Percentiles rank a stretch among this genome's conserved stretches.
phyloP scores from a whole-genome alignment of 768 basidiomycete species.

The Boletus tylopilopsis region DNA sequence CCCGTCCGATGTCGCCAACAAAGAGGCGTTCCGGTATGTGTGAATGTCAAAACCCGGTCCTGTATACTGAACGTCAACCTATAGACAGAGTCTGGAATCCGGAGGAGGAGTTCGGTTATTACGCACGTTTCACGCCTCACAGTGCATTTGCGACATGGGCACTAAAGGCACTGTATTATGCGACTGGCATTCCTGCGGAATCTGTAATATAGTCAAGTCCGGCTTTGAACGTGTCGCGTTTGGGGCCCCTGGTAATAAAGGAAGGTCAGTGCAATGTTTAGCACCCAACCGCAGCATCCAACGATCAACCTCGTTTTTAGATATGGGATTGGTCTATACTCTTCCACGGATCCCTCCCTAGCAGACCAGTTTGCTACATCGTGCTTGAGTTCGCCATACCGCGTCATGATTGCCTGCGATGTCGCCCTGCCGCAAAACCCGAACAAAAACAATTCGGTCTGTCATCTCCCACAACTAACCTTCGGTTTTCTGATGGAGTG shows the following conservation, averaged over 20 bases:
- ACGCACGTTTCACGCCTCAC: slow-evolving; percentile 59
- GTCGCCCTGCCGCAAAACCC: slow-evolving; percentile 37
- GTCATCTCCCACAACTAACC: slow-evolving; percentile 16
- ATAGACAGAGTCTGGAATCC: slow-evolving; percentile 33
- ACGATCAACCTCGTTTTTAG: slow-evolving; percentile 29
- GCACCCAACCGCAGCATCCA: background rate
- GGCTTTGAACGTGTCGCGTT: slow-evolving; percentile 57
- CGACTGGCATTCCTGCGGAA: slow-evolving; percentile 60
- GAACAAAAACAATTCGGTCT: slow-evolving; percentile 25
- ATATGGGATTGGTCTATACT: slow-evolving; percentile 61
- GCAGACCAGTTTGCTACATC: slow-evolving; percentile 64
- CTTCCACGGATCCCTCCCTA: slow-evolving; percentile 53
- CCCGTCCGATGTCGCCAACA: slow-evolving; percentile 31
- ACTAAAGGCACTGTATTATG: slow-evolving; percentile 49
- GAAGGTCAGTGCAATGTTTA: slow-evolving; percentile 41
- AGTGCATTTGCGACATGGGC: slow-evolving; percentile 68
- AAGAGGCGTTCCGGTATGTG: slow-evolving; percentile 48
- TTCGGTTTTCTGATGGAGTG: slow-evolving; percentile 27
- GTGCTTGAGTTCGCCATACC: slow-evolving; percentile 62
- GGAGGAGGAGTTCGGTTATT: slow-evolving; percentile 40
- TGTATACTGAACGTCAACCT: slow-evolving; percentile 3
- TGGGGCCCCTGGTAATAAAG: slow-evolving; percentile 46
- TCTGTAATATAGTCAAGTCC: slow-evolving; percentile 57
- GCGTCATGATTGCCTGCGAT: slow-evolving; percentile 62
- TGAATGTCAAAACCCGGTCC: background rate